Evolutionary conservation across 768 basidiomycete species (phyloP).

Genomic region (Termitomyces sp.): DNA sequence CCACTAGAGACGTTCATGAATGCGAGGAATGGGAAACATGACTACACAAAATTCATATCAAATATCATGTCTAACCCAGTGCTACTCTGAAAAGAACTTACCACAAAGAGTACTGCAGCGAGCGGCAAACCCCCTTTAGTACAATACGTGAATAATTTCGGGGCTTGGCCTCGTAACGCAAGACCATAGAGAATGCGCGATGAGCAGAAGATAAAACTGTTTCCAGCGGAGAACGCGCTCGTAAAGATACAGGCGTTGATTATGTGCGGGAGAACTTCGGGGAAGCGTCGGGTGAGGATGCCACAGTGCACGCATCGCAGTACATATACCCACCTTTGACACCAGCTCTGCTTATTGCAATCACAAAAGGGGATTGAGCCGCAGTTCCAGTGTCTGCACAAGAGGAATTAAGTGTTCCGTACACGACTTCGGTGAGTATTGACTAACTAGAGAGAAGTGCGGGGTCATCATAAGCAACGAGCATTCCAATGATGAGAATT

Average conservation of each 20-base stretch:
- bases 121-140: slow-evolving; percentile 48
- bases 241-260: slow-evolving; percentile 74
- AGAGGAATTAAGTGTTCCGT: background rate
- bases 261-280: slow-evolving; percentile 54
- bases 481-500: slow-evolving; percentile 72
- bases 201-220: slow-evolving; percentile 56
- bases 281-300: background rate
- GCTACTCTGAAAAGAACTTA: slow-evolving; percentile 16
- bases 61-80: background rate
- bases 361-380: slow-evolving; percentile 81
- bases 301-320: background rate
- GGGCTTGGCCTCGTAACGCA: slow-evolving; percentile 49
- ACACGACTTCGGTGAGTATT: background rate
- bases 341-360: slow-evolving; percentile 71
- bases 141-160: slow-evolving; percentile 37
- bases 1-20: slow-evolving; percentile 67
- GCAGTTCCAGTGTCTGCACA: slow-evolving; percentile 49
- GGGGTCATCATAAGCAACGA: slow-evolving; percentile 66
- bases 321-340: slow-evolving; percentile 51
- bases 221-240: slow-evolving; percentile 69
- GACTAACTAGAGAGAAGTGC: slow-evolving; percentile 37
- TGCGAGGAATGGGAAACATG: slow-evolving; percentile 42
- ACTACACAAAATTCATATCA: slow-evolving; percentile 8
- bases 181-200: slow-evolving; percentile 53
- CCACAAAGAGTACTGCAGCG: slow-evolving; percentile 30